Evolutionary conservation across 768 basidiomycete genomes (phyloP).

Genomic region (Suillus alpinus): DNA sequence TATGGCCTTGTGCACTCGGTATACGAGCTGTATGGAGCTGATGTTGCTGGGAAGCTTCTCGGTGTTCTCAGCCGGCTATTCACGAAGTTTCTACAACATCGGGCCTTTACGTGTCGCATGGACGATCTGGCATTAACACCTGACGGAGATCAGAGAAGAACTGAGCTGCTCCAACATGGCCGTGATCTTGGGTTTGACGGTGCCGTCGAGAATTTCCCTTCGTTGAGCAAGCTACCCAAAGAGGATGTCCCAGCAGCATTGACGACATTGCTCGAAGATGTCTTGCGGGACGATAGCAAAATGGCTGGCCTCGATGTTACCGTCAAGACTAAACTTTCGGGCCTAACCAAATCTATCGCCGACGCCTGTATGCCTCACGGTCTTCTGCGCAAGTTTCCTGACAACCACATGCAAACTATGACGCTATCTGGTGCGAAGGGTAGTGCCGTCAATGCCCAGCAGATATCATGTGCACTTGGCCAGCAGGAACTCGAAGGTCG

Average conservation of each 20-base stretch:
- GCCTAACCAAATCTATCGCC: conserved; percentile 87
- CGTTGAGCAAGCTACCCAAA: conserved; percentile 49
- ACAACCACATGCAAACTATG: conserved; percentile 99
- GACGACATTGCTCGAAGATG: conserved; percentile 76
- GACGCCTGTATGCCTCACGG: conserved; percentile 84
- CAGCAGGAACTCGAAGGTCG: conserved; percentile 98
- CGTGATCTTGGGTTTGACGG: conserved; percentile 78
- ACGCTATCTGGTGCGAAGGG: conserved; percentile 98
- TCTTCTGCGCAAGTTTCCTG: conserved; percentile 90
- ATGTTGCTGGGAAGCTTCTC: conserved; percentile 84
- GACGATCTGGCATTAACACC: conserved; percentile 92
- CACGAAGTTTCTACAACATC: conserved; percentile 95
- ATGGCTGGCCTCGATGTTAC: conserved; percentile 97
- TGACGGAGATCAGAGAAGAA: conserved; percentile 70
- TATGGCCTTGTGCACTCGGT: conserved; percentile 97
- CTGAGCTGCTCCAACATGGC: conserved; percentile 63
- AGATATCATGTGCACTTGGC: conserved; percentile 96
- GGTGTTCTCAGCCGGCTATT: conserved; percentile 92
- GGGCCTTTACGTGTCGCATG: conserved; percentile 98
- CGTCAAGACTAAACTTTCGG: conserved; percentile 80
- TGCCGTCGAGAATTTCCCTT: conserved; percentile 88
- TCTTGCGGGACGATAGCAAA: conserved; percentile 91
- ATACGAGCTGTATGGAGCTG: conserved; percentile 92
- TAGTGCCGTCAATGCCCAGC: conserved; percentile 93
- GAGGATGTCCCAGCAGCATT: conserved; percentile 59